phyloP scores from a whole-genome alignment of 176 grass and related monocot species.

The Triticum monococcum region DNA sequence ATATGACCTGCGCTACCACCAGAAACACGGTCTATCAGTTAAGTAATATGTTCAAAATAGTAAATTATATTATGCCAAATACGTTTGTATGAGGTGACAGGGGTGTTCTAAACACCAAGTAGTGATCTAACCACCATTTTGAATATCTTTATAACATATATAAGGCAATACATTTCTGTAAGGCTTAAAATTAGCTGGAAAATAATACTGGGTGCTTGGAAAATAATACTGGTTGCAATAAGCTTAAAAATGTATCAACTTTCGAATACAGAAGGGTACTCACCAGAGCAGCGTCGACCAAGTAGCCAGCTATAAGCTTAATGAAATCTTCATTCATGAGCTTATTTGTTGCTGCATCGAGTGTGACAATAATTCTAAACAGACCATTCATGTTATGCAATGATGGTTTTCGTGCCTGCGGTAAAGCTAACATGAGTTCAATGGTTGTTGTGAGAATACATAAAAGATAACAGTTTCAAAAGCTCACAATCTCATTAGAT shows the following conservation, averaged over 20 bases:
- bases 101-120: not conserved
- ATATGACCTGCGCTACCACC: not conserved
- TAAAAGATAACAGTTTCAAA: slow-evolving; percentile 3
- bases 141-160: not conserved
- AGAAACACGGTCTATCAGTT: not conserved
- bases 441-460: slow-evolving; percentile 14
- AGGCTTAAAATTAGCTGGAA: slow-evolving; percentile 1
- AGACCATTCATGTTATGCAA: slow-evolving; percentile 64
- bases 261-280: slow-evolving; percentile 29
- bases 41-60: not conserved
- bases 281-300: slow-evolving; percentile 74
- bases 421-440: slow-evolving; percentile 11
- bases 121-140: not conserved
- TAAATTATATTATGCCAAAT: not conserved
- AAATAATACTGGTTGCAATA: slow-evolving; percentile 19
- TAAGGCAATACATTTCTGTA: slow-evolving; percentile 11
- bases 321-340: slow-evolving; percentile 51
- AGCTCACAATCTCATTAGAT: slow-evolving; percentile 58
- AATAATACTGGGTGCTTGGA: slow-evolving; percentile 5
- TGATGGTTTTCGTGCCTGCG: slow-evolving; percentile 50
- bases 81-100: not conserved
- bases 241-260: slow-evolving; percentile 7
- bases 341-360: slow-evolving; percentile 63
- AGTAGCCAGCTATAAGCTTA: slow-evolving; percentile 64
- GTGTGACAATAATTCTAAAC: slow-evolving; percentile 67